Conservation (phyloP, 805 yeast genomes). For the Saccharomycopsis vini region DNA sequence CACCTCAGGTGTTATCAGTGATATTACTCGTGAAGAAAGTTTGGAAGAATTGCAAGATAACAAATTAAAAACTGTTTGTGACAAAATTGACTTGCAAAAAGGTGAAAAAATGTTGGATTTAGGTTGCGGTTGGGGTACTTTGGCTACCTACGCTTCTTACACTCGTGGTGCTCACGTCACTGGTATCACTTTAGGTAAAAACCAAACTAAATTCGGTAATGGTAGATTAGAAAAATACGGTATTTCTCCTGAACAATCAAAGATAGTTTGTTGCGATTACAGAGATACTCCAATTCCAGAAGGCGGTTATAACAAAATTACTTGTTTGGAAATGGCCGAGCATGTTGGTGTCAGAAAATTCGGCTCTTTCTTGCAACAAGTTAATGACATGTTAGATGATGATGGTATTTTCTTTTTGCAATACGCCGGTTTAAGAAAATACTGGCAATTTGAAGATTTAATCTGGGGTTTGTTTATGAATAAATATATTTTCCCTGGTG, state of each 20-base stretch:
- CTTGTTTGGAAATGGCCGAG: slow-evolving; percentile 92
- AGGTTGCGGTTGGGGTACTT: slow-evolving; percentile 96
- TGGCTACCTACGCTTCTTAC: slow-evolving; percentile 75
- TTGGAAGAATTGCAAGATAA: slow-evolving; percentile 81
- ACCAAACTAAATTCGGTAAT: slow-evolving; percentile 89
- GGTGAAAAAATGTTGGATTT: slow-evolving; percentile 75
- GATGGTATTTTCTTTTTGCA: slow-evolving; percentile 84
- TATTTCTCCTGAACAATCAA: slow-evolving; percentile 57
- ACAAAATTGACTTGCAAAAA: slow-evolving; percentile 62
- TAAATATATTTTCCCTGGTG: slow-evolving; percentile 95
- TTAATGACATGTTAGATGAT: slow-evolving; percentile 79
- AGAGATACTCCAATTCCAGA: slow-evolving; percentile 79
- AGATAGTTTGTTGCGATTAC: slow-evolving; percentile 76
- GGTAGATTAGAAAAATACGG: slow-evolving; percentile 60
- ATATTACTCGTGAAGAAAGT: slow-evolving; percentile 61
- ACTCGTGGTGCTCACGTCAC: slow-evolving; percentile 81
- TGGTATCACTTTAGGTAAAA: slow-evolving; percentile 82
- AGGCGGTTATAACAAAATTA: slow-evolving; percentile 69
- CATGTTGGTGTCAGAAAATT: slow-evolving; percentile 90
- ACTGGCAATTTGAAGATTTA: slow-evolving; percentile 91
- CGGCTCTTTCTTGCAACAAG: slow-evolving; percentile 65
- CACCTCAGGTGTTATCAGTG: slow-evolving; percentile 77
- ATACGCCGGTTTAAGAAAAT: slow-evolving; percentile 83
- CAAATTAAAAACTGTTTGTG: slow-evolving; percentile 80
- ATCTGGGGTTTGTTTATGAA: slow-evolving; percentile 95